These are phyloP conservation scores for Hordeum marinum DNA, from an alignment of 176 grass and related monocot species.

Conservation along the genomic window DNA sequence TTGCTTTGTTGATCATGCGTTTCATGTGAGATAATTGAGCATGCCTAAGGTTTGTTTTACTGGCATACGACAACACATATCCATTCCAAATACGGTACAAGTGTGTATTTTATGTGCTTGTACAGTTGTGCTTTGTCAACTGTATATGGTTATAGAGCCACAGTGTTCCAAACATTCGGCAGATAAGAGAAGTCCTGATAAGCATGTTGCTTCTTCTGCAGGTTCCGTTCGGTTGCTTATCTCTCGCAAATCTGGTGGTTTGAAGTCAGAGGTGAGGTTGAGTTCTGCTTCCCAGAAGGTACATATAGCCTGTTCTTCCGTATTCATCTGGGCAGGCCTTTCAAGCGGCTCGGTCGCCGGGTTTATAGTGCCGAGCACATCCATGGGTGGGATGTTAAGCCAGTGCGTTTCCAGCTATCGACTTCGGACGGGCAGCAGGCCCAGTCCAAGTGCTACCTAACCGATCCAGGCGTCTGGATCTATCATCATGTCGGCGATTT, in stretches of 20 bases:
- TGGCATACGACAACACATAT: background rate
- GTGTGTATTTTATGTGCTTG: background rate
- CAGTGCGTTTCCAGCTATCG: constrained; percentile 70
- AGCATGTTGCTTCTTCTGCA: constrained; percentile 21
- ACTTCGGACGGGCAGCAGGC: constrained; percentile 78
- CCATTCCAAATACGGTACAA: background rate
- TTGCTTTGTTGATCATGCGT: background rate
- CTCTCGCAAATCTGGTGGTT: constrained; percentile 92
- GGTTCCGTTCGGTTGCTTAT: constrained; percentile 75
- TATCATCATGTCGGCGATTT: constrained; percentile 86
- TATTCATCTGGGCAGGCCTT: constrained; percentile 66
- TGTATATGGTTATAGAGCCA: background rate
- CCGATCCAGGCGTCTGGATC: constrained; percentile 65
- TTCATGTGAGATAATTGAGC: background rate
- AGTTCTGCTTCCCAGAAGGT: constrained; percentile 85
- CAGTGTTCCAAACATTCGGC: background rate
- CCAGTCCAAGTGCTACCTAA: constrained; percentile 76
- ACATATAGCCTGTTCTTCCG: constrained; percentile 86
- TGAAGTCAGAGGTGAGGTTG: constrained; percentile 70
- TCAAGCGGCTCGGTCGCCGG: constrained; percentile 49
- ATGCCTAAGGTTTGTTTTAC: background rate
- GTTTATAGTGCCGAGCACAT: constrained; percentile 59
- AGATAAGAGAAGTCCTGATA: constrained; percentile 11
- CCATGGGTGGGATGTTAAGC: constrained; percentile 90
- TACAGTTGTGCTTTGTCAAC: background rate